Base-by-base conservation (phyloP, 768 basidiomycete genomes). In the Auriscalpium orientale region DNA sequence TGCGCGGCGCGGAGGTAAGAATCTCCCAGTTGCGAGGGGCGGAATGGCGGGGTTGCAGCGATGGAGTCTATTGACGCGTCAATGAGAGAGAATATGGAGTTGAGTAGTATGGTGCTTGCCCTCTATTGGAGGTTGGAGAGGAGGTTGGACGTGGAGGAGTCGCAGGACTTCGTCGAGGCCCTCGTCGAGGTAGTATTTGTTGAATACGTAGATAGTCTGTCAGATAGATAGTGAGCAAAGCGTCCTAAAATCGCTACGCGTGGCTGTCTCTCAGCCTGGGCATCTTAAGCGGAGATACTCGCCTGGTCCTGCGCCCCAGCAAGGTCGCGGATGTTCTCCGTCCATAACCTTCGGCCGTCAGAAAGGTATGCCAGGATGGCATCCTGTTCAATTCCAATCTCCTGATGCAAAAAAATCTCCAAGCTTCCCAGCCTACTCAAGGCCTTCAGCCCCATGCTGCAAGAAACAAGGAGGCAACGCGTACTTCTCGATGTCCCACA, bases 131-230 rank as follows among this genome's bases (percentile, higher is more conserved):
- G 84, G 82, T 60, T 89, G 85, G 21, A 88, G 63, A 16, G 77
- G 75, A 2, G 87, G 74, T 46, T 83, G 78, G 16, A 83, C 72
- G 15, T 71, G 76, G n/a, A 92, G 77, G 44, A 81, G 77, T n/a
- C 69, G 74, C 15, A 91, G 68, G 22, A 89, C 83, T 45, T 85
- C 79, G 2, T 84, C 80, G 33, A 87, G 54, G 50, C 86, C 82
- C 46, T 82, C 74, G 59, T 89, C 88, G 38, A 93, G 77, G 63
- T 87, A 88, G 64, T 80, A 74, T 64, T 89, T 90, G 71, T 91
- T 92, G 71, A 89, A 93, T 6, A 92, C 87, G 64, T 81, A 92
- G 58, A 93, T 85, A 8, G 82, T 77, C 90, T 81, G 13, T 7
- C 28, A 28, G 4, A 28, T 28, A 28, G 28, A 4, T 28, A 5